Evolutionary conservation across 2,329 filamentous ascomycete species (phyloP).

Genomic region (Talaromyces sp.): DNA sequence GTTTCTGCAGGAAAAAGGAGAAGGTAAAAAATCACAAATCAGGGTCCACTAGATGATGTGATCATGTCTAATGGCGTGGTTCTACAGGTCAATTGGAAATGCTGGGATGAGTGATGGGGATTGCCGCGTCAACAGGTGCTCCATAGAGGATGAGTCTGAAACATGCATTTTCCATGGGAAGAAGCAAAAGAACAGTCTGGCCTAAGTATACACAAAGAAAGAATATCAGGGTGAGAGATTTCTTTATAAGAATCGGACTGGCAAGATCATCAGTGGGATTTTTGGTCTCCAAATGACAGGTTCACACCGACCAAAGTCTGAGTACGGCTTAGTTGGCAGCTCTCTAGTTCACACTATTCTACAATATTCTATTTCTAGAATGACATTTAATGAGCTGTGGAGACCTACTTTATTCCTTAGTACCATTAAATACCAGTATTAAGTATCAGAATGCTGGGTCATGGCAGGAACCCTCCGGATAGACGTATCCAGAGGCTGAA

Average conservation of each 20-base stretch:
- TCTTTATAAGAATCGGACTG: neutral
- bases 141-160: slow-evolving; percentile 5
- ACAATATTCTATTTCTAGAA: slow-evolving; percentile 5
- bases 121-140: neutral
- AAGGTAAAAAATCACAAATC: neutral
- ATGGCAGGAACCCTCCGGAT: neutral
- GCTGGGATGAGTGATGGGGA: neutral
- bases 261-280: neutral
- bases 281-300: neutral
- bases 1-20: neutral
- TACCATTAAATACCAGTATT: neutral
- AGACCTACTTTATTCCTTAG: neutral
- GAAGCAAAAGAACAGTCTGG: neutral
- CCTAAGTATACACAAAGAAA: neutral
- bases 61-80: neutral
- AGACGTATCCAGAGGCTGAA: neutral
- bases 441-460: neutral
- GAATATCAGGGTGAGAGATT: neutral
- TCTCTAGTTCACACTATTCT: neutral
- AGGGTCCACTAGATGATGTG: neutral
- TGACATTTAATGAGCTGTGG: neutral
- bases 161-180: neutral
- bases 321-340: neutral
- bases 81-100: neutral
- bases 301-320: neutral